Evolutionary conservation across 2,329 filamentous ascomycete species (phyloP), one percentile per base, ranked within the genome.

Genomic region (Moelleriella libera): DNA sequence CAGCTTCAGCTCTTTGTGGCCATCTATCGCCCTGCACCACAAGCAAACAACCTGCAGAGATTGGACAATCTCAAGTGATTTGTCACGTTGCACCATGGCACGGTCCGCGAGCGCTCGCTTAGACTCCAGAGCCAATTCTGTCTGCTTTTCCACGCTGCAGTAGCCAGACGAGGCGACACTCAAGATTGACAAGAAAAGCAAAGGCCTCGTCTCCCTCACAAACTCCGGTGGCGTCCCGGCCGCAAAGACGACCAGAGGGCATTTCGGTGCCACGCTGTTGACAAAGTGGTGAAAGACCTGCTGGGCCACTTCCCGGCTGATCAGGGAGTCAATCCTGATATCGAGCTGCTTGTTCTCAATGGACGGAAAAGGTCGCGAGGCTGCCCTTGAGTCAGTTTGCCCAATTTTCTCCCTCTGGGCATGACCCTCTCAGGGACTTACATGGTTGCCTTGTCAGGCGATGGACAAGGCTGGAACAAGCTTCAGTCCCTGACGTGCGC

Each of bases 41-140:
- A 48, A 39, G 30, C 34, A 37, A 12, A 40, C 30, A 32, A 48
- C 14, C 44, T 48, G 47, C 6, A 48, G 43, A 39, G 44, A 39
- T 37, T 48, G 47, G 34, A 48, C 43, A 7, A 48, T 39, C 39
- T 48, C 47, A 10, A 48, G 47, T 14, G 47, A 45, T 28, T 48
- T 45, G 43, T 48, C 47, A 5, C 44, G 34, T 34, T 30, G 39
- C 8, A 45, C 47, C 30, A 48, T 29, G 11, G 44, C 44, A 12
- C 40, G 47, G 5, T 48, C 43, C 6, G 43, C 43, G 7, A 48
- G 44, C 12, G 40, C 47, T 14, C 28, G 14, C 40, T 40, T 45
- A 10, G 44, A 11, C 44, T 45, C 34, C 12, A 40, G 31, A 28
- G 41, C 31, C 30, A 48, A 28, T 6, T 48, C 30, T 5, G 21